Evolutionary conservation across 495 filamentous ascomycete species (phyloP).

Genomic region (Trichodelitschia bisporula): DNA sequence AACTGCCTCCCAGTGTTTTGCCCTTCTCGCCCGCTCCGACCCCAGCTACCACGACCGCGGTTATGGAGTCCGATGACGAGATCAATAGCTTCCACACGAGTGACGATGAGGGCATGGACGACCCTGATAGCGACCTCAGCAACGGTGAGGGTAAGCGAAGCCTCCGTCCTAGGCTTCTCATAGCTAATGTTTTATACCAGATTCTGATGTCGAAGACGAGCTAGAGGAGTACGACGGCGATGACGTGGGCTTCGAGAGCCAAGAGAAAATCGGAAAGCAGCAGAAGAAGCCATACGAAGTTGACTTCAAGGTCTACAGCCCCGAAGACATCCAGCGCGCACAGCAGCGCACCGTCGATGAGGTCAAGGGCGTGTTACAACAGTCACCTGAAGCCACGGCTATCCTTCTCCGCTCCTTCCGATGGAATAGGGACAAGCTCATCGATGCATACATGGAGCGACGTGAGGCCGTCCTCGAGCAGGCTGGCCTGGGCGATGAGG

Average conservation of each 20-base stretch:
- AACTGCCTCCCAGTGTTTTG: no score
- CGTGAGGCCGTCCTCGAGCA: constrained; percentile 55
- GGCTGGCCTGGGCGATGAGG: constrained; percentile 50
- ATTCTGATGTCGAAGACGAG: no score
- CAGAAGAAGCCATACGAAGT: constrained; percentile 60
- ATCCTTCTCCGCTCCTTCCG: constrained; percentile 70
- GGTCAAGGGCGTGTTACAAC: constrained; percentile 65
- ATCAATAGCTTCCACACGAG: no score
- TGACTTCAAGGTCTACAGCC: constrained; percentile 54
- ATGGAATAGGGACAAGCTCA: constrained; percentile 89
- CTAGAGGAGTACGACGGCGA: constrained; percentile 48
- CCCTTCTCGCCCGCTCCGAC: no score
- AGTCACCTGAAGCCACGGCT: constrained; percentile 65
- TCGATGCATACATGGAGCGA: constrained; percentile 84
- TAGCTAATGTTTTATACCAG: no score
- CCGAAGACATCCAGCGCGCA: constrained; percentile 52
- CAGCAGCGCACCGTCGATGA: constrained; percentile 71
- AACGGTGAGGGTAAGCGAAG: no score
- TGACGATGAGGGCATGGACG: no score
- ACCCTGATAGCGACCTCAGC: no score
- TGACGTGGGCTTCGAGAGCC: constrained; percentile 43
- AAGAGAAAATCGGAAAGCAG: constrained; percentile 52
- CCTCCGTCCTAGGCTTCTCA: no score
- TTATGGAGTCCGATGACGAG: no score
- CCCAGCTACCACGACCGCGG: no score